Evolutionary conservation across 169 alveolate species (phyloP).

Genomic region (Cryptosporidium andersoni): DNA sequence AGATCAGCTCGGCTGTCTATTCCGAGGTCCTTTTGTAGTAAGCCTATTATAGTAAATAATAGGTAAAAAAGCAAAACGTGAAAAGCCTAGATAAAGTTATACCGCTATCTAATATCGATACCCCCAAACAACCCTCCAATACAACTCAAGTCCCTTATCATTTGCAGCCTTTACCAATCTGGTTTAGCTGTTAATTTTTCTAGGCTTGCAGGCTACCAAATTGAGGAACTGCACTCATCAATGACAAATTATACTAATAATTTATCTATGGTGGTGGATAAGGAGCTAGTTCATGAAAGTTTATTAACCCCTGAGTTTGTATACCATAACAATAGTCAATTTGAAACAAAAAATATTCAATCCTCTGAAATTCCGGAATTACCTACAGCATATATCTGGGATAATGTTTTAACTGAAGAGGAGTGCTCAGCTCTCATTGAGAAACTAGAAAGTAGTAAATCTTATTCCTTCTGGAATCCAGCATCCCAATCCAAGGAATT

Average conservation of each 20-base stretch:
- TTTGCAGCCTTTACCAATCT: too few species aligned
- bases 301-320: slow-evolving; percentile 30
- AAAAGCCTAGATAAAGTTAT: neutral
- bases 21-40: too few species aligned
- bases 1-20: too few species aligned
- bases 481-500: slow-evolving; percentile 11
- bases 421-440: slow-evolving; percentile 30
- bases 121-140: too few species aligned
- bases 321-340: slow-evolving; percentile 2
- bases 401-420: slow-evolving; percentile 51
- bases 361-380: slow-evolving; percentile 12
- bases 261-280: slow-evolving; percentile 54
- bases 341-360: slow-evolving; percentile 7
- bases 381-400: slow-evolving; percentile 44
- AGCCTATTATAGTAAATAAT: too few species aligned
- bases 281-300: slow-evolving; percentile 27
- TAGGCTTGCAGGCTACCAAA: too few species aligned
- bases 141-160: too few species aligned
- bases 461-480: slow-evolving; percentile 65
- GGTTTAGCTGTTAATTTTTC: too few species aligned
- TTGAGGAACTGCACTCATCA: neutral
- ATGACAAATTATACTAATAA: slow-evolving; percentile 41
- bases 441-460: slow-evolving; percentile 35
- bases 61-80: too few species aligned
- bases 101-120: slow-evolving; percentile 62